These are phyloP conservation scores for Phytophthora fragariae DNA, from an alignment of 352 stramenopile genomes.

Conservation along the genomic window DNA sequence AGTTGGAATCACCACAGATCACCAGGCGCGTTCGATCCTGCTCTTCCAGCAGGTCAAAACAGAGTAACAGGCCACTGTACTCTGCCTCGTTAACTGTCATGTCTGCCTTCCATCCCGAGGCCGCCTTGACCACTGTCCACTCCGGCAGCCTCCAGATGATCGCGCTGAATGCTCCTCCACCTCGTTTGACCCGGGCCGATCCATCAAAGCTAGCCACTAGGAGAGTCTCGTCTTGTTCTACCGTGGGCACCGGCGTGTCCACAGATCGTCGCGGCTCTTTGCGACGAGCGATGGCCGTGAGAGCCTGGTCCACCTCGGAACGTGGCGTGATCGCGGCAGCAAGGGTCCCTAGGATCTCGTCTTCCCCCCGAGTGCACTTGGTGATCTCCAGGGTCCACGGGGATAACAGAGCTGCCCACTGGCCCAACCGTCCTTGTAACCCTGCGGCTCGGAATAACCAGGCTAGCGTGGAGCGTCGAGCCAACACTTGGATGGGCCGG, in stretches of 20 bases:
- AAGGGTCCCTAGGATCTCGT: constrained; percentile 12
- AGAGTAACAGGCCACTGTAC: constrained; percentile 15
- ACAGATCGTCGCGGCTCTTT: neutral
- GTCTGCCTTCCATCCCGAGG: neutral
- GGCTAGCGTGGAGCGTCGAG: constrained; percentile 4
- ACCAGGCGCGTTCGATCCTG: neutral
- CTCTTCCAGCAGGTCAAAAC: neutral
- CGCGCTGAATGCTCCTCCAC: constrained; percentile 8
- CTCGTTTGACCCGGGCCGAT: constrained; percentile 17
- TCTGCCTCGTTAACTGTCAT: constrained; percentile 33
- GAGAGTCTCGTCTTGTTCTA: neutral
- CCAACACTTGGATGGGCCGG: no score
- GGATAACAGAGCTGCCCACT: constrained; percentile 7
- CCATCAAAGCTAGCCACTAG: constrained; percentile 28
- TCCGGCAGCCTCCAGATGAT: constrained; percentile 24
- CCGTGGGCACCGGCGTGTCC: neutral
- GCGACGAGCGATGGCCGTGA: neutral
- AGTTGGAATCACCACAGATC: constrained; percentile 2
- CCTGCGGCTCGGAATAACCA: constrained; percentile 4
- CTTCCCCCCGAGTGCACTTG: constrained; percentile 12
- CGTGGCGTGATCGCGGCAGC: neutral
- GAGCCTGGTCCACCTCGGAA: neutral
- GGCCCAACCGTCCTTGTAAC: neutral
- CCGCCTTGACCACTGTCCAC: constrained; percentile 4
- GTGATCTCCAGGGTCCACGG: neutral